Evolutionary conservation across 2,329 filamentous ascomycete species (phyloP), one percentile per base, ranked within the genome.

Genomic region (Sporothrix pseudoabietina): DNA sequence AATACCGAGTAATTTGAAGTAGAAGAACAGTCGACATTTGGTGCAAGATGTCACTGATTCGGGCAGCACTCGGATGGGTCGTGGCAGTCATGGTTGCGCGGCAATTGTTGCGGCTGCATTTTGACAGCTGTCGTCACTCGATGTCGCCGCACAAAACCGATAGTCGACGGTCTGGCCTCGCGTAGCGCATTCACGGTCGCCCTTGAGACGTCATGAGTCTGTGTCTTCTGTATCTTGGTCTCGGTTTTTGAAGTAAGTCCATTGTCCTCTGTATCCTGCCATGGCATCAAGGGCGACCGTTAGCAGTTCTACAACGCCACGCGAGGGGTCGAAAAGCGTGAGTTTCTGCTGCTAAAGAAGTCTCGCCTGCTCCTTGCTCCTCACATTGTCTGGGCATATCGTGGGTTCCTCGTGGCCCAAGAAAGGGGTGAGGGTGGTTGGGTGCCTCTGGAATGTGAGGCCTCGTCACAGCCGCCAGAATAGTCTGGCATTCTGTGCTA

Each of bases 1-100:
- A 55, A 30, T 9, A 30, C 52, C 0, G 44, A 44, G 41, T 12
- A 44, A 26, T 26, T 26, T 26, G 26, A 26, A 26, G 26, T 26
- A 26, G 26, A 1, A 26, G 26, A 26, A 39, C 12, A 44, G 39
- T 14, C 61, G 7, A 55, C 10, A 65, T 2, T 22, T 39, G 5
- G 22, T 68, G 44, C 26, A 68, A 19, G 19, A 52, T 68, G 65
- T 52, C 65, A 32, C 65, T 68, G 3, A 6, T 68, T 68, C 10
- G 44, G 26, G 26, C 65, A n/a, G 12, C 26, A n/a, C 7, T 52
- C 16, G 63, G 14, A 19, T 22, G 41, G 22, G 19, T 19, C 9
- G 12, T 10, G 26, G 30, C 41, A 32, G 41, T 30, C 0, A 57
- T 30, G 3, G 9, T 30, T 26, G 26, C 26, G 57, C 2, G 41